phyloP scores from a whole-genome alignment of 176 grass and related monocot genomes.

The Leersia perrieri region DNA sequence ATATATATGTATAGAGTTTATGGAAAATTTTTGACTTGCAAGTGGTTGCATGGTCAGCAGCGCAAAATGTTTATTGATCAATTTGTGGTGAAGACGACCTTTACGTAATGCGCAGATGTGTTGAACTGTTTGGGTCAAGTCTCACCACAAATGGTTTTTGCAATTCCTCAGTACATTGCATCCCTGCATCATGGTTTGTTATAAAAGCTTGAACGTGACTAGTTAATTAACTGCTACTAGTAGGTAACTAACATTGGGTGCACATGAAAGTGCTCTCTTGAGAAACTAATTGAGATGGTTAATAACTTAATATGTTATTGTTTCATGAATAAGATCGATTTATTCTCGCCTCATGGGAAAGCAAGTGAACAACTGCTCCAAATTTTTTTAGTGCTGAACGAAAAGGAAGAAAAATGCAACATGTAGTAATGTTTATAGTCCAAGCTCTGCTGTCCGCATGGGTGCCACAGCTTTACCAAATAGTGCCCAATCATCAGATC shows the following conservation, averaged over 20 bases:
- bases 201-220: not conserved
- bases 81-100: constrained; percentile 12
- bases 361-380: not conserved
- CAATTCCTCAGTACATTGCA: not conserved
- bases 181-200: not conserved
- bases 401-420: not conserved
- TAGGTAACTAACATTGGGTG: not conserved
- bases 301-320: not conserved
- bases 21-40: constrained; percentile 15
- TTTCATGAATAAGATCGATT: not conserved
- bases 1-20: not conserved
- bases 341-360: not conserved
- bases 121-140: constrained; percentile 10
- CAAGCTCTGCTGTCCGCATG: not conserved
- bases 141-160: not conserved
- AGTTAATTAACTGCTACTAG: not conserved
- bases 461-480: not conserved
- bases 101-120: not conserved
- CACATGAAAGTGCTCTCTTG: not conserved
- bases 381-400: not conserved
- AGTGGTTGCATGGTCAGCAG: not conserved
- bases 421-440: not conserved
- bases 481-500: not conserved
- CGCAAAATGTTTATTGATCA: not conserved
- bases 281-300: not conserved